A percentile compares a stretch with the other conserved stretches of the same genome.
phyloP scores from a whole-genome alignment of 495 filamentous ascomycete genomes.

The Daldinia grandis region DNA sequence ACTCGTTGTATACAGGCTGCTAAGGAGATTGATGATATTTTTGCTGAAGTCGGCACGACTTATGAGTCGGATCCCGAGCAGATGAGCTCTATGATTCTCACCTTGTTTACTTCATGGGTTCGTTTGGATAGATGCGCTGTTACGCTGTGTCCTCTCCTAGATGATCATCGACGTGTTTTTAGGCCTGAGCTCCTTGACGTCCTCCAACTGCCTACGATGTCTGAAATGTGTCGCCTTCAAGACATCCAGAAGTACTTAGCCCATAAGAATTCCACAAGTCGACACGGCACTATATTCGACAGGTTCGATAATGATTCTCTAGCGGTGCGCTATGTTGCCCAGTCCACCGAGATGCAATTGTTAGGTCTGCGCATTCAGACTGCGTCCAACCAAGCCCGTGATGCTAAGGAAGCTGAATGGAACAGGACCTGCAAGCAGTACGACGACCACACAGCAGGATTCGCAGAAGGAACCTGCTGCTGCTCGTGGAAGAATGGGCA shows the following conservation, averaged over 20 bases:
- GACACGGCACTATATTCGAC: constrained; percentile 54
- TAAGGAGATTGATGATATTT: constrained; percentile 48
- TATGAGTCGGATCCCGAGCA: constrained; percentile 59
- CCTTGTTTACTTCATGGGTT: constrained; percentile 56
- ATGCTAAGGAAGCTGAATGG: constrained; percentile 54
- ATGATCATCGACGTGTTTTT: constrained; percentile 51
- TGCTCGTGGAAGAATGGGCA: constrained; percentile 39
- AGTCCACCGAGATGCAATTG: constrained; percentile 42
- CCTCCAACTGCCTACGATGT: constrained; percentile 53
- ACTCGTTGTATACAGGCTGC: constrained; percentile 49
- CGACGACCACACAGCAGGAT: constrained; percentile 49
- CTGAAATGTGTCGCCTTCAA: constrained; percentile 59
- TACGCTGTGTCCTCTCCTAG: constrained; percentile 46
- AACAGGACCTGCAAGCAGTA: constrained; percentile 47
- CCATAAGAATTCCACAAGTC: constrained; percentile 30
- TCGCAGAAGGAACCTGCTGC: constrained; percentile 41
- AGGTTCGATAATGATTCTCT: constrained; percentile 52
- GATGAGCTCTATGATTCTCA: constrained; percentile 55
- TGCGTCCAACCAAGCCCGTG: constrained; percentile 36
- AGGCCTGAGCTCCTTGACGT: constrained; percentile 58
- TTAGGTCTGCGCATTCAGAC: constrained; percentile 49
- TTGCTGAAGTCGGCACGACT: constrained; percentile 44
- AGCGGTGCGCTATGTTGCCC: constrained; percentile 54
- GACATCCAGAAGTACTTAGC: constrained; percentile 58
- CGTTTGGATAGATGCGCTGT: constrained; percentile 50